Evolutionary conservation across 139 green algal species (phyloP).

Genomic region (Ettlia oleoabundans): DNA sequence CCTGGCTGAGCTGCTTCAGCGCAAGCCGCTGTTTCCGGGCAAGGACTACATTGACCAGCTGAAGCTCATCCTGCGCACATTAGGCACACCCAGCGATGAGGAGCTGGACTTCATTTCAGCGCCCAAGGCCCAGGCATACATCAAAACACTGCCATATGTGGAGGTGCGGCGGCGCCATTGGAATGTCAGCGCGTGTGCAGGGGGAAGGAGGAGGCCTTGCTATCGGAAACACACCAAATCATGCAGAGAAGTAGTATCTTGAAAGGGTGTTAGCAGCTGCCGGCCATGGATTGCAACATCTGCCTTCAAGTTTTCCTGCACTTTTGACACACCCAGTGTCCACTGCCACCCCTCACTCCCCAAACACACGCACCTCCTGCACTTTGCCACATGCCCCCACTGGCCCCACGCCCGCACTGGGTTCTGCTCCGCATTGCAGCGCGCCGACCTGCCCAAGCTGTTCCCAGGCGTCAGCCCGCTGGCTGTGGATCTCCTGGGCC

Average conservation of each 20-base stretch:
- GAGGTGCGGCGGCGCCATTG: slow-evolving; percentile 58
- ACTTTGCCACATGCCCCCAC: too few relatives aligned
- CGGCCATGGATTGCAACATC: too few relatives aligned
- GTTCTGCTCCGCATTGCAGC: too few relatives aligned
- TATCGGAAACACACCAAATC: too few relatives aligned
- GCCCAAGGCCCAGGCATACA: slow-evolving; percentile 84
- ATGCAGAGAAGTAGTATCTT: too few relatives aligned
- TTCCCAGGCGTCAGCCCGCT: slow-evolving; percentile 77
- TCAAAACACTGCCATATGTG: slow-evolving; percentile 67
- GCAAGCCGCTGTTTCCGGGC: slow-evolving; percentile 87
- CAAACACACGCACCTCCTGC: neutral
- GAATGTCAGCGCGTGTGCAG: too few relatives aligned
- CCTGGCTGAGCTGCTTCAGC: slow-evolving; percentile 89
- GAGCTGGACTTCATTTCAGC: slow-evolving; percentile 92
- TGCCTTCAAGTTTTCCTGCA: too few relatives aligned
- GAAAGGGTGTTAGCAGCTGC: too few relatives aligned
- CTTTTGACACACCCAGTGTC: too few relatives aligned
- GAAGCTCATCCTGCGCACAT: slow-evolving; percentile 88
- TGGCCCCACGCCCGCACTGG: too few relatives aligned
- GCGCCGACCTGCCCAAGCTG: slow-evolving; percentile 59
- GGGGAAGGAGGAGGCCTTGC: too few relatives aligned
- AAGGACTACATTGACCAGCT: slow-evolving; percentile 96
- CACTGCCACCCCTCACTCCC: neutral
- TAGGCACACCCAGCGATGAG: slow-evolving; percentile 88
- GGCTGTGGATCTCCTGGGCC: slow-evolving; percentile 87